Conservation (phyloP, 306 rosid species). For the Mimosa pudica region DNA sequence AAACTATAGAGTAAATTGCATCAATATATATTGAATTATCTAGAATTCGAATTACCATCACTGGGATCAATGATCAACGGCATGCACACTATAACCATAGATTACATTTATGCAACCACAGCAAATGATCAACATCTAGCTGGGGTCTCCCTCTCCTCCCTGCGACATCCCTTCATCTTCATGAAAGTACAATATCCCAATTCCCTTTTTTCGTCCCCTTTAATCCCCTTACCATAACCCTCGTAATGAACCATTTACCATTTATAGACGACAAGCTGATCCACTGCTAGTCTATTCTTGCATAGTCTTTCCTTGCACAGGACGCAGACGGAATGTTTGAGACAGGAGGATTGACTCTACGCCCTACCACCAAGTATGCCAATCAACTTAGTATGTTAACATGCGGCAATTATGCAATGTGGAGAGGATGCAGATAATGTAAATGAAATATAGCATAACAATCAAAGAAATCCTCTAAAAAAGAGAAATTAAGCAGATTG, state of each 20-base stretch:
- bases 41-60: slow-evolving; percentile 37
- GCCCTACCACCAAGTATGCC: slow-evolving; percentile 57
- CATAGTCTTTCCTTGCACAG: slow-evolving; percentile 84
- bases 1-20: slow-evolving; percentile 1
- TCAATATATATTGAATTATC: slow-evolving; percentile 4
- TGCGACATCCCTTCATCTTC: slow-evolving; percentile 42
- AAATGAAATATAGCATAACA: not conserved
- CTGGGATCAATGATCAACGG: slow-evolving; percentile 50
- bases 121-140: slow-evolving; percentile 54
- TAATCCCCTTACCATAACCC: slow-evolving; percentile 34
- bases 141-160: slow-evolving; percentile 33
- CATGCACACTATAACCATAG: slow-evolving; percentile 60
- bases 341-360: slow-evolving; percentile 74
- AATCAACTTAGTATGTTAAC: slow-evolving; percentile 36
- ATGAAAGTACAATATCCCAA: slow-evolving; percentile 49
- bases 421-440: slow-evolving; percentile 6
- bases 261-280: slow-evolving; percentile 33
- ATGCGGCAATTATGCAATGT: not conserved
- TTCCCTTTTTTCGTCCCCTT: slow-evolving; percentile 13
- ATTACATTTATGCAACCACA: slow-evolving; percentile 69
- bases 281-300: slow-evolving; percentile 68
- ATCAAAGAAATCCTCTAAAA: not conserved
- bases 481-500: slow-evolving; percentile 31
- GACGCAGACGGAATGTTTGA: slow-evolving; percentile 85
- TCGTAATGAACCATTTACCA: slow-evolving; percentile 42